These are phyloP conservation scores for Stemphylium vesicarium DNA, from an alignment of 2,329 filamentous ascomycete genomes.

Conservation along the genomic window DNA sequence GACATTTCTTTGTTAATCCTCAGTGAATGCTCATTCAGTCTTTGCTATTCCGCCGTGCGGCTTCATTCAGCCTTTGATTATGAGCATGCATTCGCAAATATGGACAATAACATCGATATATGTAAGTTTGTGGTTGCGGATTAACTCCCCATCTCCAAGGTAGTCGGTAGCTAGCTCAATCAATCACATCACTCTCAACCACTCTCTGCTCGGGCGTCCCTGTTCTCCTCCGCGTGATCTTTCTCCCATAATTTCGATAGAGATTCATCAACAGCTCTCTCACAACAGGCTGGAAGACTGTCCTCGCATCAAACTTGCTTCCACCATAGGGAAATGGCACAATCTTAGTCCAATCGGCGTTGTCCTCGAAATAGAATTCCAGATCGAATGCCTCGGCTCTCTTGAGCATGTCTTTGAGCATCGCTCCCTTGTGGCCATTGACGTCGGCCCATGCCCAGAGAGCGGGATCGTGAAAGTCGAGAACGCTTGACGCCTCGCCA, in stretches of 20 bases:
- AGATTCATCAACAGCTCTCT: conserved; percentile 40
- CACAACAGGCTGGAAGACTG: conserved; percentile 28
- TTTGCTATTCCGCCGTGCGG: too few relatives aligned
- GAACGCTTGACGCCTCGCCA: conserved; percentile 14
- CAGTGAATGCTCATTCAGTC: too few relatives aligned
- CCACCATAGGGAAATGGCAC: conserved; percentile 45
- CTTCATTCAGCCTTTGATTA: too few relatives aligned
- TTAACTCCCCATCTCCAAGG: too few relatives aligned
- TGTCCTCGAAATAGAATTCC: conserved; percentile 42
- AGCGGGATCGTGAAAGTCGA: conserved; percentile 44
- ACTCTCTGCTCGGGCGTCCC: conserved; percentile 1
- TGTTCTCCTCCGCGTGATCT: conserved; percentile 32
- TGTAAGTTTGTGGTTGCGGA: background rate
- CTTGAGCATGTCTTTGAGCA: conserved; percentile 41
- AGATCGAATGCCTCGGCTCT: conserved; percentile 42
- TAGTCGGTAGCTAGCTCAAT: background rate
- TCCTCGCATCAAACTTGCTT: conserved; percentile 40
- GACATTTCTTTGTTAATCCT: background rate
- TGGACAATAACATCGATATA: background rate
- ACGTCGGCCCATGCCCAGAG: conserved; percentile 45
- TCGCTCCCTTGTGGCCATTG: conserved; percentile 33
- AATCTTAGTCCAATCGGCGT: conserved; percentile 35
- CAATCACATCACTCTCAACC: background rate
- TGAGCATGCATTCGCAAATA: too few relatives aligned
- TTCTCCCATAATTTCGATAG: conserved; percentile 43